Percentiles rank a stretch among this genome's conserved stretches.
phyloP scores from a whole-genome alignment of 2,329 filamentous ascomycete species.

The Raffaelea ambrosiae region DNA sequence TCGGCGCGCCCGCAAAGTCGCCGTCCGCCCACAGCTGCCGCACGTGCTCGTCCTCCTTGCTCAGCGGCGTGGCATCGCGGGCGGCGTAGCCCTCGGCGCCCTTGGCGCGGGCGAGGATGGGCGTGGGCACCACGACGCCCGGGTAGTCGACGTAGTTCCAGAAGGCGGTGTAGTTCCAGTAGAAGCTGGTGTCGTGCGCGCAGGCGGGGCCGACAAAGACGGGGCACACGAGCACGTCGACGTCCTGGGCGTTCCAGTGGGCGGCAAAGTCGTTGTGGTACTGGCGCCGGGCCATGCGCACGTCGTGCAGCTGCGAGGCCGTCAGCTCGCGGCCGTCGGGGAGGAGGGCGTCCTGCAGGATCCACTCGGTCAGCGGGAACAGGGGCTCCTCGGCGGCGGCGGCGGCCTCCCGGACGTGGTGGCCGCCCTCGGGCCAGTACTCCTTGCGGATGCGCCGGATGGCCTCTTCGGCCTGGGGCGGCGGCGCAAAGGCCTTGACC shows the following conservation, averaged over 20 bases:
- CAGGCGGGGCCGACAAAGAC: slow-evolving; percentile 27
- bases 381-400: slow-evolving; percentile 31
- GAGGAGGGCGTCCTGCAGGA: slow-evolving; percentile 22
- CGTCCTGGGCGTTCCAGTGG: slow-evolving; percentile 26
- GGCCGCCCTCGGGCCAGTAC: slow-evolving; percentile 38
- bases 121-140: slow-evolving; percentile 47
- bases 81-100: slow-evolving; percentile 18
- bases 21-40: slow-evolving; percentile 28
- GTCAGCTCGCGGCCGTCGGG: slow-evolving; percentile 12
- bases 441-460: slow-evolving; percentile 24
- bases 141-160: slow-evolving; percentile 67
- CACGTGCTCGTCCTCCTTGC: slow-evolving; percentile 17
- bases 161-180: slow-evolving; percentile 57
- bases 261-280: slow-evolving; percentile 23
- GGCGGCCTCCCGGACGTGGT: slow-evolving; percentile 22
- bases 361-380: slow-evolving; percentile 34
- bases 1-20: slow-evolving; percentile 37
- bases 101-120: slow-evolving; percentile 19
- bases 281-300: slow-evolving; percentile 19
- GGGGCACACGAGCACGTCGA: slow-evolving; percentile 27
- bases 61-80: slow-evolving; percentile 16
- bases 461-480: slow-evolving; percentile 18
- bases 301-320: slow-evolving; percentile 16
- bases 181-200: slow-evolving; percentile 30
- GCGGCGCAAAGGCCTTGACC: slow-evolving; percentile 25